These are phyloP conservation scores for Apiosordaria backusii DNA, from an alignment of 495 filamentous ascomycete genomes.

Conservation along the genomic window DNA sequence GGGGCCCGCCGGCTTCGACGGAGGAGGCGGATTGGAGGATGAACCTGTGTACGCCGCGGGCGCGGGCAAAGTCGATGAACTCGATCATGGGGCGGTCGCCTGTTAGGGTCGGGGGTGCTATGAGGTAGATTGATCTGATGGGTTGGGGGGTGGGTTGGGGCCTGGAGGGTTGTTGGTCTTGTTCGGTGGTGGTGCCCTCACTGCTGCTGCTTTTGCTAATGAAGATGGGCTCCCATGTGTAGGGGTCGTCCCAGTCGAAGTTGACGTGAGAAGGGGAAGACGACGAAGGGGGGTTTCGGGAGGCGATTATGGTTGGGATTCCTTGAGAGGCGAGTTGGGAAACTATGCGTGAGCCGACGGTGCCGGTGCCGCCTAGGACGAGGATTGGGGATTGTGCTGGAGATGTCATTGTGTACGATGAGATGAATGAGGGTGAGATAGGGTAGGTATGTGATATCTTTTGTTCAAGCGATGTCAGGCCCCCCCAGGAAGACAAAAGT, in stretches of 20 bases:
- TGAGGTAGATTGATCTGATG: constrained; percentile 37
- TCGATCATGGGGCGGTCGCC: constrained; percentile 30
- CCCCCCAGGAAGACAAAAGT: background rate
- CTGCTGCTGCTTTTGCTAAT: constrained; percentile 3
- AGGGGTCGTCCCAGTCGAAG: constrained; percentile 48
- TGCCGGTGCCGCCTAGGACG: constrained; percentile 49
- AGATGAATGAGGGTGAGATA: background rate
- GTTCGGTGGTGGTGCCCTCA: background rate
- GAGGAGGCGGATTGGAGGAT: constrained; percentile 42
- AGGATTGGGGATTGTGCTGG: constrained; percentile 29
- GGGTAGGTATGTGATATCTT: background rate
- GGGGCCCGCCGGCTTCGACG: constrained; percentile 35
- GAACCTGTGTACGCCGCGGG: constrained; percentile 39
- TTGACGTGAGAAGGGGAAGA: constrained; percentile 25
- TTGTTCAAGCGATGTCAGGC: background rate
- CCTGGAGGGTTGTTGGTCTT: background rate
- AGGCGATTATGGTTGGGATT: constrained; percentile 39
- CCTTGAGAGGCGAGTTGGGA: constrained; percentile 31
- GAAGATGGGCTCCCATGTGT: constrained; percentile 39
- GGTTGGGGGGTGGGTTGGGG: background rate
- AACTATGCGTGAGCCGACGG: constrained; percentile 42
- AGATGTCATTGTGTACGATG: constrained; percentile 6
- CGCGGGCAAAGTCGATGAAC: constrained; percentile 40
- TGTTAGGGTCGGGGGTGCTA: constrained; percentile 31
- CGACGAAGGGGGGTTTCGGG: constrained; percentile 28